These are phyloP conservation scores for Cylindrotheca closterium DNA, from an alignment of 108 stramenopile genomes.

Conservation along the genomic window DNA sequence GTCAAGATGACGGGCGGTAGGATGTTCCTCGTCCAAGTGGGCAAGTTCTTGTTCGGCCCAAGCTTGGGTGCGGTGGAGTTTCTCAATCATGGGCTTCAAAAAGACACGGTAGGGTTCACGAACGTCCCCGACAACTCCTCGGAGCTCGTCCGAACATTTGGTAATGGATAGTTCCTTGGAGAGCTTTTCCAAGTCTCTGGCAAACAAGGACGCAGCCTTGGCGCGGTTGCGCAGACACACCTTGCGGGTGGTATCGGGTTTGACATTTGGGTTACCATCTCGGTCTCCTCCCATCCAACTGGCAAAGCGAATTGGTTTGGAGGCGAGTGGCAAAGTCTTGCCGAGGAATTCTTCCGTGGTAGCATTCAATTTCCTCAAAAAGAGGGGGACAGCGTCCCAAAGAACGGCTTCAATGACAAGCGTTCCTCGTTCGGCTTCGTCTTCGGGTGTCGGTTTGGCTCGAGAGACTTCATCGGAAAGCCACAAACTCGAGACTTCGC, in stretches of 20 bases:
- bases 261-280: constrained; percentile 98
- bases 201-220: constrained; percentile 80
- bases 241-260: constrained; percentile 86
- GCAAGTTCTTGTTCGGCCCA: constrained; percentile 70
- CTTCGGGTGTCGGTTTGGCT: constrained; percentile 87
- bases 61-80: constrained; percentile 45
- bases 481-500: constrained; percentile 83
- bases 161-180: constrained; percentile 54
- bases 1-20: not conserved
- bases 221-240: constrained; percentile 81
- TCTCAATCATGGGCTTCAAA: constrained; percentile 61
- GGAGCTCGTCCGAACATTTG: constrained; percentile 44
- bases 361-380: constrained; percentile 88
- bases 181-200: constrained; percentile 65
- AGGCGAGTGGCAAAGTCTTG: constrained; percentile 74
- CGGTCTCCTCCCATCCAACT: constrained; percentile 99
- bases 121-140: constrained; percentile 49
- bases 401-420: constrained; percentile 94
- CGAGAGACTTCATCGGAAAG: constrained; percentile 89
- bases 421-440: constrained; percentile 91
- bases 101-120: constrained; percentile 73
- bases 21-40: constrained; percentile 15
- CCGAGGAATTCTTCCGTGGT: constrained; percentile 62
- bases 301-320: constrained; percentile 85
- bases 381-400: constrained; percentile 91